A percentile compares a stretch with the other conserved stretches of the same genome.
Evolutionary conservation across 257 asterid genomes (phyloP).

Genomic region (Capsicum rhomboideum): DNA sequence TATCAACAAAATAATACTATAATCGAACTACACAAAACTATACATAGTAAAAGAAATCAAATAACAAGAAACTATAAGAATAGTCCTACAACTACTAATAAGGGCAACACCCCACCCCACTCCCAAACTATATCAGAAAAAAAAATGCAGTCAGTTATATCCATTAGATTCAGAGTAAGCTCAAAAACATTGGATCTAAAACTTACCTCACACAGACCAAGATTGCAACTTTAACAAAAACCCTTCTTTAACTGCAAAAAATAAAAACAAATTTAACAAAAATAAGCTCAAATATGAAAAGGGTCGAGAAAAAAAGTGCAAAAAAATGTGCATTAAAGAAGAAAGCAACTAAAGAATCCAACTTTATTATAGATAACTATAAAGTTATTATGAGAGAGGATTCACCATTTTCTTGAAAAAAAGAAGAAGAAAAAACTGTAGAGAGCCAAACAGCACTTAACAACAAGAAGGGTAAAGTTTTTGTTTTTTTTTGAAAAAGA

Average conservation of each 20-base stretch:
- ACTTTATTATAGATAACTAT: background rate
- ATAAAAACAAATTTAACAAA: background rate
- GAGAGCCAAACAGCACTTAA: background rate
- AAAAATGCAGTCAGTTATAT: background rate
- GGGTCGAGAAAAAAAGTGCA: background rate
- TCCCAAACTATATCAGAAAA: background rate
- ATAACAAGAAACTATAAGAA: no score
- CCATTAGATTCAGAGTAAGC: background rate
- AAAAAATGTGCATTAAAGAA: background rate
- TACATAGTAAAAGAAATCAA: no score
- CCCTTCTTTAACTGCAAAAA: background rate
- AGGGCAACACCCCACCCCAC: no score
- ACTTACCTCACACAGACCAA: constrained; percentile 6
- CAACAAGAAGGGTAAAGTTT: background rate
- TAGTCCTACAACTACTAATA: no score
- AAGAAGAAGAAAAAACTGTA: background rate
- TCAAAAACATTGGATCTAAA: constrained; percentile 5
- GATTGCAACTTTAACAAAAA: background rate
- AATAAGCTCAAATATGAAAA: background rate
- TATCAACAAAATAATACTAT: no score
- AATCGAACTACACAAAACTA: no score
- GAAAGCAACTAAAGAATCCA: background rate
- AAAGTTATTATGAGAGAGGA: background rate
- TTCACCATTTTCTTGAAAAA: background rate
- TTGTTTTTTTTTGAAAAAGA: background rate